Conservation (phyloP, 306 rosid species). For the Vicia faba region DNA sequence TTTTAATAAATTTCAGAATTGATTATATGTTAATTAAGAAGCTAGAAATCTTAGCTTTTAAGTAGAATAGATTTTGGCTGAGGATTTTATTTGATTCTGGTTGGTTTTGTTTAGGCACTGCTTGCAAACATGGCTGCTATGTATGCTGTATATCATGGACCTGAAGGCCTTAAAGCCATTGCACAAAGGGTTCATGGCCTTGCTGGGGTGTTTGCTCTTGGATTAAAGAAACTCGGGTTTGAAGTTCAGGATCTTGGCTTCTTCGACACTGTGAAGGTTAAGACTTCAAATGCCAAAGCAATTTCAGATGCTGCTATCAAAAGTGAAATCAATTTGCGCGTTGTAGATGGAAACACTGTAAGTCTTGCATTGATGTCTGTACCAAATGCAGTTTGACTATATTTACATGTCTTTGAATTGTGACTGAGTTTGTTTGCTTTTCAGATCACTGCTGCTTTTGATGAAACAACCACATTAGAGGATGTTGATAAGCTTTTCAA, state of each 20-base stretch:
- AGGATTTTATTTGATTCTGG: constrained; percentile 32
- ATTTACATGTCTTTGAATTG: constrained; percentile 35
- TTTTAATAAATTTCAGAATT: neutral
- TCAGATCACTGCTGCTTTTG: constrained; percentile 90
- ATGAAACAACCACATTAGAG: constrained; percentile 93
- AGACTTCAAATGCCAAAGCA: constrained; percentile 67
- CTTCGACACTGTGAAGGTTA: constrained; percentile 94
- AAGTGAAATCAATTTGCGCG: constrained; percentile 74
- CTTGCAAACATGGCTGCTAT: constrained; percentile 99
- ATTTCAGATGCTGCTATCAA: constrained; percentile 73
- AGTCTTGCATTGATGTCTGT: constrained; percentile 37
- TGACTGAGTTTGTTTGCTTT: constrained; percentile 37
- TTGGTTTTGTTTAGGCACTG: constrained; percentile 64
- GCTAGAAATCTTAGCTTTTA: neutral
- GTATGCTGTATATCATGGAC: constrained; percentile 99
- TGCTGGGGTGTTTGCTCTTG: constrained; percentile 85
- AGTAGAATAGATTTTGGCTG: constrained; percentile 10
- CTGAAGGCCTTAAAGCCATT: constrained; percentile 87
- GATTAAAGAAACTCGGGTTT: constrained; percentile 87
- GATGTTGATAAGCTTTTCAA: constrained; percentile 90
- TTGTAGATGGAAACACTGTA: constrained; percentile 77
- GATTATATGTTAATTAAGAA: neutral
- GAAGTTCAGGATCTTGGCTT: constrained; percentile 94
- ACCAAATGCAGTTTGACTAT: constrained; percentile 29
- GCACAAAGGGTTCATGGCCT: constrained; percentile 92